These are phyloP conservation scores for Kodamaea fungicola DNA, from an alignment of 1,139 yeast species.

Conservation along the genomic window DNA sequence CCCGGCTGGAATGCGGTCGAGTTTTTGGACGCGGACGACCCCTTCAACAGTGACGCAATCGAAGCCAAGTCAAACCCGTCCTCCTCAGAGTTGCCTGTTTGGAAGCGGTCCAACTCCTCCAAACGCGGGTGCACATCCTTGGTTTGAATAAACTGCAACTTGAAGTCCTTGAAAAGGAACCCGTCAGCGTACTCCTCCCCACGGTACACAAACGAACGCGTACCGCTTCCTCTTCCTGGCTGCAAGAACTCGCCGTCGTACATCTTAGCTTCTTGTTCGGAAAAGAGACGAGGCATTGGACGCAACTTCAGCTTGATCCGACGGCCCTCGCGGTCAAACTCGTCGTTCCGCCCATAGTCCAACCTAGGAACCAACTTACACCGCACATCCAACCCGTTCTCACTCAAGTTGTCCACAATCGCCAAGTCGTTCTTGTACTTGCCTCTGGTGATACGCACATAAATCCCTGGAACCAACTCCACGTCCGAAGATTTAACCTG, in stretches of 20 bases:
- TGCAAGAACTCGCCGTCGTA: conserved; percentile 59
- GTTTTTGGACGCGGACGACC: conserved; percentile 37
- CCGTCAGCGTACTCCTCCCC: conserved; percentile 92
- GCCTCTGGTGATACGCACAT: conserved; percentile 87
- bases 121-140: conserved; percentile 83
- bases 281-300: conserved; percentile 84
- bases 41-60: conserved; percentile 78
- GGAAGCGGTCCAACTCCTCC: conserved; percentile 84
- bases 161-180: conserved; percentile 80
- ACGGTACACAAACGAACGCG: conserved; percentile 68
- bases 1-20: conserved; percentile 78
- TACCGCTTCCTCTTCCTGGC: conserved; percentile 60
- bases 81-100: conserved; percentile 64
- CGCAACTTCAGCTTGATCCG: conserved; percentile 54
- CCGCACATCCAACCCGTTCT: conserved; percentile 90
- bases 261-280: conserved; percentile 62
- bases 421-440: conserved; percentile 92
- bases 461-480: conserved; percentile 86
- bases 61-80: conserved; percentile 80
- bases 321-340: conserved; percentile 54
- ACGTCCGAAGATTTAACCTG: conserved; percentile 88
- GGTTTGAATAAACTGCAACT: conserved; percentile 75
- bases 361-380: conserved; percentile 89
- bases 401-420: conserved; percentile 87
- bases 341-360: conserved; percentile 77